A percentile compares a stretch with the other conserved stretches of the same genome.
Evolutionary conservation across 177 flowering plant species (phyloP).

Genomic region (Vitis hybrid): DNA sequence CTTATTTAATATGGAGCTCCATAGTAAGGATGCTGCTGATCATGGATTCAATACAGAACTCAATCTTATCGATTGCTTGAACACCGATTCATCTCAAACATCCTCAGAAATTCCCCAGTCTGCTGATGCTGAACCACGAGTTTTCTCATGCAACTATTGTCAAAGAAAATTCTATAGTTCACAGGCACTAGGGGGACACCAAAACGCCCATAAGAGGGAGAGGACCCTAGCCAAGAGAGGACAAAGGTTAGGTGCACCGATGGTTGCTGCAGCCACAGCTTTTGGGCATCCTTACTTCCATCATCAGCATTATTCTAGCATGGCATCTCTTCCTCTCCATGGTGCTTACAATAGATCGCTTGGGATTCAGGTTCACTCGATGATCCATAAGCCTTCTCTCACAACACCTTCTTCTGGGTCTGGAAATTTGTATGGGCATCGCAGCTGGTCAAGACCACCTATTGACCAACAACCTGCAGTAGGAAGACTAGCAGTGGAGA

Average conservation of each 20-base stretch:
- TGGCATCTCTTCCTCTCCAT: slow-evolving; percentile 61
- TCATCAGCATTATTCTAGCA: slow-evolving; percentile 27
- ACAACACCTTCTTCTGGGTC: slow-evolving; percentile 15
- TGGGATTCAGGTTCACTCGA: slow-evolving; percentile 65
- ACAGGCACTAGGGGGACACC: slow-evolving; percentile 80
- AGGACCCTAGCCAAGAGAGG: slow-evolving; percentile 66
- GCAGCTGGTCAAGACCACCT: slow-evolving; percentile 39
- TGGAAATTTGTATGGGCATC: slow-evolving; percentile 33
- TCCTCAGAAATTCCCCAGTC: slow-evolving; percentile 23
- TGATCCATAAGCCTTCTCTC: slow-evolving; percentile 49
- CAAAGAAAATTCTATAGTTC: slow-evolving; percentile 82
- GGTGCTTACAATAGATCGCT: slow-evolving; percentile 47
- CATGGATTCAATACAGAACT: slow-evolving; percentile 37
- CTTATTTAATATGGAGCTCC: slow-evolving; percentile 40
- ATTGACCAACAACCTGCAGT: slow-evolving; percentile 54
- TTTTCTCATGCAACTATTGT: slow-evolving; percentile 76
- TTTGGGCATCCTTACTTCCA: slow-evolving; percentile 36
- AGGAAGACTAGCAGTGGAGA: slow-evolving; percentile 37
- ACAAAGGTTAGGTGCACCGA: slow-evolving; percentile 28
- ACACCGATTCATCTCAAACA: slow-evolving; percentile 27
- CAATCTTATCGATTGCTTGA: slow-evolving; percentile 46
- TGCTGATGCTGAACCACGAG: slow-evolving; percentile 45
- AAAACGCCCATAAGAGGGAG: slow-evolving; percentile 78
- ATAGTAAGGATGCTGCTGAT: slow-evolving; percentile 16
- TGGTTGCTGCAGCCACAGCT: slow-evolving; percentile 33